Evolutionary conservation across 805 yeast genomes (phyloP).

Genomic region (Metschnikowia kofuensis): DNA sequence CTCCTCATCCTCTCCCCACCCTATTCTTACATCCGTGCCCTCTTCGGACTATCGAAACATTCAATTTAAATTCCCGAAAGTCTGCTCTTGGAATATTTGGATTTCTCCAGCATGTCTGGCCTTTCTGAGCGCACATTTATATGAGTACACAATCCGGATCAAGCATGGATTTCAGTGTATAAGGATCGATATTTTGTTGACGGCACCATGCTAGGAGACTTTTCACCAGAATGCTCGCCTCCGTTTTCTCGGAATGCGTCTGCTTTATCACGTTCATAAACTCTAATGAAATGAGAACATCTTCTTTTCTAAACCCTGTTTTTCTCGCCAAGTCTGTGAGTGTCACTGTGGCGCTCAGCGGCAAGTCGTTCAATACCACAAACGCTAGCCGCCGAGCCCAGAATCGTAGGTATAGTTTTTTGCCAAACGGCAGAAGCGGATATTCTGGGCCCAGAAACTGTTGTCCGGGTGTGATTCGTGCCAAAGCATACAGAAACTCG

Average conservation of each 20-base stretch:
- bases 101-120: background rate
- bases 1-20: no score
- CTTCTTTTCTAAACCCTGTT: constrained; percentile 66
- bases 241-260: background rate
- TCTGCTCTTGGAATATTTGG: no score
- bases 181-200: constrained; percentile 22
- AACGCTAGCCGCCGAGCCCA: constrained; percentile 57
- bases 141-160: constrained; percentile 29
- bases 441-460: constrained; percentile 83
- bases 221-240: constrained; percentile 1
- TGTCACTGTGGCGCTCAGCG: constrained; percentile 25
- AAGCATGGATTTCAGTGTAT: constrained; percentile 26
- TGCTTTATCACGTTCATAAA: constrained; percentile 40
- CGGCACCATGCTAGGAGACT: constrained; percentile 29
- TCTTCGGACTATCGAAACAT: no score
- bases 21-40: no score
- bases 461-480: constrained; percentile 52
- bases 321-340: constrained; percentile 48
- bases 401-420: constrained; percentile 63
- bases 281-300: constrained; percentile 56
- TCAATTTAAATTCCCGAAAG: no score
- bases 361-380: constrained; percentile 16
- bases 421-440: constrained; percentile 84
- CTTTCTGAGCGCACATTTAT: background rate
- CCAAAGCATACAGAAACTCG: constrained; percentile 77